Evolutionary conservation across 352 stramenopile genomes (phyloP).

Genomic region (Phytophthora macrochlamydospora): DNA sequence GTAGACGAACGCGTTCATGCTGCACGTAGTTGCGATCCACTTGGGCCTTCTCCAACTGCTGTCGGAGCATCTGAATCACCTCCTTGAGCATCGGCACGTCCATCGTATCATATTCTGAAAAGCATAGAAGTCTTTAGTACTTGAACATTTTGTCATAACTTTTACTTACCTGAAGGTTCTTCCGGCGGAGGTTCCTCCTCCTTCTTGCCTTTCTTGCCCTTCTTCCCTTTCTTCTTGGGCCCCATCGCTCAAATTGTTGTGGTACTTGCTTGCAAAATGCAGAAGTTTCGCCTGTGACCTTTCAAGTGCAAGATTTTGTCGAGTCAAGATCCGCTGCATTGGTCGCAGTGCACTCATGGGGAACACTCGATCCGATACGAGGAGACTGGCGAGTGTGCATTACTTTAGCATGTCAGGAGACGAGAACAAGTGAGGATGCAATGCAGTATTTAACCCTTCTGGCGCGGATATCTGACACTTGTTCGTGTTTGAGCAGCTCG

Average conservation of each 20-base stretch:
- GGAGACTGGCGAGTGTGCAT: conserved; percentile 37
- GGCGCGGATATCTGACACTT: not conserved
- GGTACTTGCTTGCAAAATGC: not conserved
- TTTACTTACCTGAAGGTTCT: conserved; percentile 66
- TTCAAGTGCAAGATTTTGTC: conserved; percentile 2
- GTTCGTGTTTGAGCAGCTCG: conserved; percentile 19
- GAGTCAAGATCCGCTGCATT: conserved; percentile 4
- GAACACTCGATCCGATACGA: conserved; percentile 41
- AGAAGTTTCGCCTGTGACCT: conserved; percentile 17
- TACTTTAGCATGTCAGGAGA: conserved; percentile 28
- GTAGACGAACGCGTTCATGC: conserved; percentile 80
- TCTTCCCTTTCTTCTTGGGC: conserved; percentile 84
- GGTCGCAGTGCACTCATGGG: conserved; percentile 27
- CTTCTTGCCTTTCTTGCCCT: conserved; percentile 73
- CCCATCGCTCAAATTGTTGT: conserved; percentile 39
- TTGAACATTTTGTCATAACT: not conserved
- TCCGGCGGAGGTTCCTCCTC: conserved; percentile 67
- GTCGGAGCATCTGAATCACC: conserved; percentile 91
- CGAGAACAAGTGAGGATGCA: conserved; percentile 26
- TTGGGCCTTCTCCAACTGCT: conserved; percentile 91
- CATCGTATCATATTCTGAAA: conserved; percentile 92
- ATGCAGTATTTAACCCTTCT: not conserved
- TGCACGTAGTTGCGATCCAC: conserved; percentile 95
- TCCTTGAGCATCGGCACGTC: conserved; percentile 93
- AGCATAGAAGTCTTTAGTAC: too few relatives aligned